Conservation (phyloP, 2,329 filamentous ascomycete species). For the Nemania serpens region DNA sequence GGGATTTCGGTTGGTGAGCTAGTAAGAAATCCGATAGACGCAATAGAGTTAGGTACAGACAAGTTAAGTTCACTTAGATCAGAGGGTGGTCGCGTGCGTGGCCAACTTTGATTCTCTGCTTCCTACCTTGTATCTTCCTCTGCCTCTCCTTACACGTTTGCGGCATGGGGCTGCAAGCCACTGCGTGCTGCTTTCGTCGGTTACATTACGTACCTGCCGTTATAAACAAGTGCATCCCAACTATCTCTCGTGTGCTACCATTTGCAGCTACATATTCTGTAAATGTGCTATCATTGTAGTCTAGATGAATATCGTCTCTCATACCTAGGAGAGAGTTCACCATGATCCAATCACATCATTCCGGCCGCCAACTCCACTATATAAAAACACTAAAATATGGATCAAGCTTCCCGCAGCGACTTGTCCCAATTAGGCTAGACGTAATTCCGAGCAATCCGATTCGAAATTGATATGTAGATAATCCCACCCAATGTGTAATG, state of each 20-base stretch:
- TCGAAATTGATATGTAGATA: neutral
- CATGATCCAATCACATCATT: too few relatives aligned
- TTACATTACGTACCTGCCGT: too few relatives aligned
- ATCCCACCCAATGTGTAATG: too few relatives aligned
- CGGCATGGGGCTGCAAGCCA: too few relatives aligned
- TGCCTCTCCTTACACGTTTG: too few relatives aligned
- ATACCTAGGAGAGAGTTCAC: too few relatives aligned
- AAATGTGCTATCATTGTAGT: neutral
- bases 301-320: neutral
- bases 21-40: neutral
- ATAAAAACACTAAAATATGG: neutral
- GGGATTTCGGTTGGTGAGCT: constrained; percentile 18
- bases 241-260: neutral
- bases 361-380: too few relatives aligned
- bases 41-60: neutral
- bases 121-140: too few relatives aligned
- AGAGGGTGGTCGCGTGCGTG: constrained; percentile 13
- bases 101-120: neutral
- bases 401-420: neutral
- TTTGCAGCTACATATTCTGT: neutral
- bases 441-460: constrained; percentile 9
- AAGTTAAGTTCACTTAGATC: neutral
- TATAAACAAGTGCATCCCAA: neutral
- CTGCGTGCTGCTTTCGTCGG: too few relatives aligned
- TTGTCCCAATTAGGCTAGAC: constrained; percentile 6